Base-by-base conservation (phyloP, 2,329 filamentous ascomycete species). In the Fusarium kyushuense region DNA sequence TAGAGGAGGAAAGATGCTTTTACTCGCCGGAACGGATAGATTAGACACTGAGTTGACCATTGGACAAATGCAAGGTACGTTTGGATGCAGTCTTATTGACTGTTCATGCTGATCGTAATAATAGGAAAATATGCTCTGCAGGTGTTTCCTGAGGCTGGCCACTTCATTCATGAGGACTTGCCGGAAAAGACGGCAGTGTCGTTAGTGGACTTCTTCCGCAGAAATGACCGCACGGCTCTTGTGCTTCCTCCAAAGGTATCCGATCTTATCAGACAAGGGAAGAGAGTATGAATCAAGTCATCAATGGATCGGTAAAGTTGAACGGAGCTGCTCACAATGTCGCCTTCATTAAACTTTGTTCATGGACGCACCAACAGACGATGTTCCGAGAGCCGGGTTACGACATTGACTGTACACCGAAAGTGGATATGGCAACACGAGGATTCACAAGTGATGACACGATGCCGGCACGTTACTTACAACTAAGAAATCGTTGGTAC, bases 81-180 rank as follows among this genome's bases (percentile, higher is more conserved):
- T 42, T n/a, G 27, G 13, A 13, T 14, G 23, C 12, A 19, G n/a
- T 23, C 29, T 25, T 41, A 17, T n/a, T 27, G 46, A 42, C 11
- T 29, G 14, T 33, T 23, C 33, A 41, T 54, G 52, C 68, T 74
- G 45, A 74, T 58, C 30, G 21, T n/a, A 17, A 42, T 29, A 13
- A 58, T 29, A 89, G 91, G 94, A 7, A 98, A 98, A 84, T 99
- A 98, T 76, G 94, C 97, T 58, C 83, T 99, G 45, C 92, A 97
- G 72, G 94, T 99, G 9, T 92, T 98, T 73, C 94, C 96, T 1
- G 93, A 97, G 76, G 94, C 96, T 2, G 96, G 96, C 1, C 96
- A 99, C 78, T 99, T 99, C 75, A 89, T 99, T 57, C 96, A 99
- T 70, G 96, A 99, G 78, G 96, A 99, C 77, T 86, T 95, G 49